phyloP scores from a whole-genome alignment of 164 flowering plant species.

The Santalum album region DNA sequence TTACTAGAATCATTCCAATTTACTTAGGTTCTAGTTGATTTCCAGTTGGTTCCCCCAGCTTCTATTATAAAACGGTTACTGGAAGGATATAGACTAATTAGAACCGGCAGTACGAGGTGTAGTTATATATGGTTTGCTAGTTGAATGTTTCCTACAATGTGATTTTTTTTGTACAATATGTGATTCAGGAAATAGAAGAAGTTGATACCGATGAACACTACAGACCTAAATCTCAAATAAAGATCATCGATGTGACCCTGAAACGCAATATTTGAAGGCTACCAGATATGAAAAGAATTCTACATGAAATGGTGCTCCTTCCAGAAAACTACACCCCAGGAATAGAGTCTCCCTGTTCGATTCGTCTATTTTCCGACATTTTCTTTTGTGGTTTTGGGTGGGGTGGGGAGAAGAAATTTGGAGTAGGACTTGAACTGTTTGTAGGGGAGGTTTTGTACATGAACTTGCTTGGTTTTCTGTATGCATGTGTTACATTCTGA shows the following conservation, averaged over 20 bases:
- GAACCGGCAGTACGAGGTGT: too few relatives aligned
- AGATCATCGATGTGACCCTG: conserved; percentile 48
- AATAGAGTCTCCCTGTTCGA: not conserved
- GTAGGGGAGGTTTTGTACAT: not conserved
- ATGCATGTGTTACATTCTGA: not conserved
- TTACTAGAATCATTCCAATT: not conserved
- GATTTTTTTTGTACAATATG: too few relatives aligned
- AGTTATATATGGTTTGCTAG: not conserved
- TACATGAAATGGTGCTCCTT: conserved; percentile 1
- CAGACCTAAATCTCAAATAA: conserved; percentile 66
- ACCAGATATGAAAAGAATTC: not conserved
- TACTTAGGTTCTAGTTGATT: too few relatives aligned
- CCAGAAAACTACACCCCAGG: not conserved
- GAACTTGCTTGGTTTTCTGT: not conserved
- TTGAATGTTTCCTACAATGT: not conserved
- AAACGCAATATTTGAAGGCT: conserved; percentile 31
- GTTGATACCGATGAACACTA: conserved; percentile 94
- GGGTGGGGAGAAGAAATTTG: not conserved
- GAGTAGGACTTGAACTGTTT: not conserved
- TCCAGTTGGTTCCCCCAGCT: not conserved
- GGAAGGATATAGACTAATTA: not conserved
- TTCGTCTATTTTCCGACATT: not conserved
- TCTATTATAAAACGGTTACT: not conserved
- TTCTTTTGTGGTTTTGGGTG: not conserved
- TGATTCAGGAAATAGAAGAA: conserved; percentile 85